Conservation (phyloP, 2,329 filamentous ascomycete genomes). For the Exophiala viscosa region DNA sequence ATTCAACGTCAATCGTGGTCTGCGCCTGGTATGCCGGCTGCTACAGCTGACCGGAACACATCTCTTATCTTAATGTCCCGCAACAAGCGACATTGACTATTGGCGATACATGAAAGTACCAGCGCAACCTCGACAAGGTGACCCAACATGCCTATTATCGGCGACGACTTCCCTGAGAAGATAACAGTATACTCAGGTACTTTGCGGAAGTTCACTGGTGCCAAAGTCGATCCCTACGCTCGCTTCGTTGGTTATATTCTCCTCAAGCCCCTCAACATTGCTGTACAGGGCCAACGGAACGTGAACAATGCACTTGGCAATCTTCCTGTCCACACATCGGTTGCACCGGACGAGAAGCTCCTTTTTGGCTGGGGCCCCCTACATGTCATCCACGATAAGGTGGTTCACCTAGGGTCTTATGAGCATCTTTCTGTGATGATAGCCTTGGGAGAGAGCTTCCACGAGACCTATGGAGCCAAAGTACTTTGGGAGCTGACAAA, state of each 20-base stretch:
- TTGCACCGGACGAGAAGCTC: conserved; percentile 17
- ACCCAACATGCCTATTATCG: conserved; percentile 9
- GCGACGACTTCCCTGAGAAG: conserved; percentile 6
- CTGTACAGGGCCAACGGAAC: conserved; percentile 22
- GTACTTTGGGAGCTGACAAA: conserved; percentile 18
- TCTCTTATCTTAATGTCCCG: too few relatives aligned
- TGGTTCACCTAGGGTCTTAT: conserved; percentile 22
- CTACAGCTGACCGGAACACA: too few relatives aligned
- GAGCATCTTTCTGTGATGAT: conserved; percentile 24
- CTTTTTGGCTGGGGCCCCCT: conserved; percentile 23
- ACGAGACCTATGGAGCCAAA: conserved; percentile 22
- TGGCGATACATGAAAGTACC: too few relatives aligned
- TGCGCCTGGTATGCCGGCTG: too few relatives aligned
- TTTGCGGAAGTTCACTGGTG: conserved; percentile 11
- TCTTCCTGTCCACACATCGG: conserved; percentile 15
- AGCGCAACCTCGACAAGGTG: too few relatives aligned
- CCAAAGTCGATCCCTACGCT: conserved; percentile 22
- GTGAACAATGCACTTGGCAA: conserved; percentile 24
- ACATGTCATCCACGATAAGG: conserved; percentile 21
- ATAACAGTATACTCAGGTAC: conserved; percentile 12
- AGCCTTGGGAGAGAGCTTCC: conserved; percentile 23
- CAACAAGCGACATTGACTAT: too few relatives aligned
- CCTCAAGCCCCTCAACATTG: conserved; percentile 23
- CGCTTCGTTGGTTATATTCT: conserved; percentile 19
- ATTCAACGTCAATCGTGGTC: too few relatives aligned